Base-by-base conservation (phyloP, 306 rosid genomes). In the Castanea crenata region DNA sequence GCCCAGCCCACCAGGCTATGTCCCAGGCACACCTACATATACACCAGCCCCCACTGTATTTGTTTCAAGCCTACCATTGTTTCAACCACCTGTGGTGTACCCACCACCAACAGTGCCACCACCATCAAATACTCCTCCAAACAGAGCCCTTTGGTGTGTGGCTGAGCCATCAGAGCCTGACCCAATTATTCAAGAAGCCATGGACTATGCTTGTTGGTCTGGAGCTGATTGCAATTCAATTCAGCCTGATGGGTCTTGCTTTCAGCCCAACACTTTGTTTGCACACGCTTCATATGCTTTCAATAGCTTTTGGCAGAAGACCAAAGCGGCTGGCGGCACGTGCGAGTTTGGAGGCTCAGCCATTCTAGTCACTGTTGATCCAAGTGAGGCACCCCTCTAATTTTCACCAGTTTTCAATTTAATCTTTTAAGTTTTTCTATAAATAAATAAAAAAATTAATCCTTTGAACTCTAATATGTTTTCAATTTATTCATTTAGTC, bases 111-210 rank as follows among this genome's bases (percentile, higher is more conserved):
- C 84, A 4, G 89, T 71, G 31, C 97, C 92, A 0, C 99, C 94
- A 0, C 88, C 91, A 3, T 91, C 87, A 6, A 74, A 61, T 11
- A 46, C 61, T 0, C 88, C 85, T 18, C 91, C 94, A 0, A 71
- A 23, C 56, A 31, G 67, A 4, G 78, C 97, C 51, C 63, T 89
- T 6, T 95, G 99, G 99, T 95, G 99, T 65, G 99, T 95, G 79
- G 99, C 94, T 12, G 93, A 95, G 92, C 94, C 99, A 0, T 73
- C 99, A 6, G 99, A 93, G 59, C 99, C 99, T 0, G 99, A 93
- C 83, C 99, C 98, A 29, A 95, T 95, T 74, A 71, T 93, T 55
- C 85, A 89, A 82, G 99, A 95, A 79, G 99, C 99, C 11, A 91
- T 95, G 99, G 90, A 88, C 71, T 95, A 95, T 55, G 99, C 98